Evolutionary conservation across 1,139 yeast genomes (phyloP), one percentile per base, ranked within the genome.

Genomic region (Fermentozyma sake): DNA sequence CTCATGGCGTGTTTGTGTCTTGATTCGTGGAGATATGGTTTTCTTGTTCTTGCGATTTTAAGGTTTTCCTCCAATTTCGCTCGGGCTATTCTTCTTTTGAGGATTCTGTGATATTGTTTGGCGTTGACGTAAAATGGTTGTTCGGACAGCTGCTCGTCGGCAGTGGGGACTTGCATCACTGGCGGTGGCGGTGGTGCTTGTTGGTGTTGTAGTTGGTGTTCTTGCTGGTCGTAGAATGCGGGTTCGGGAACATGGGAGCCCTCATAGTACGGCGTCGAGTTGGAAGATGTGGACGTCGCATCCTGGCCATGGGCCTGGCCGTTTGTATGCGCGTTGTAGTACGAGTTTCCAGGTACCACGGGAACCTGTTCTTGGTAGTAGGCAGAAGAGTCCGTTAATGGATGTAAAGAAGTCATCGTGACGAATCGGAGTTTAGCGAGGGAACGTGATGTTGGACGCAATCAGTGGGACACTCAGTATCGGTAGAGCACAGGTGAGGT

Each of bases 1-100:
- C 98, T 73, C 98, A 93, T 91, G 12, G 99, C 99, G 55, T 93
- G 99, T 54, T 91, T 91, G 56, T 93, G 99, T 46, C 99, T 74
- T 11, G 96, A 86, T 56, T 93, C 98, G 53, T 93, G 99, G 30
- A 93, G 60, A 52, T 93, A 93, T 3, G 98, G 98, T 49, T 83
- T 82, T 41, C 97, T 74, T 6, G 94, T 94, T 39, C 96, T 72
- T 14, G 94, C 93, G 7, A 84, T 84, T 49, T 85, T 82, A 38
- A 91, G 68, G 27, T 79, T 75, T 48, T 91, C 97, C 50, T 91
- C 98, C 29, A 91, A 69, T 52, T 81, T 84, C 6, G 97, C 97
- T 32, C 98, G 68, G 1, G 98, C 97, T 27, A 86, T 73, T 44
- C 99, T 74, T 46, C 99, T 72, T 54, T 91, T 91, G 42, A 93